Conservation (phyloP, 306 rosid species). For the Sicyos edulis region DNA sequence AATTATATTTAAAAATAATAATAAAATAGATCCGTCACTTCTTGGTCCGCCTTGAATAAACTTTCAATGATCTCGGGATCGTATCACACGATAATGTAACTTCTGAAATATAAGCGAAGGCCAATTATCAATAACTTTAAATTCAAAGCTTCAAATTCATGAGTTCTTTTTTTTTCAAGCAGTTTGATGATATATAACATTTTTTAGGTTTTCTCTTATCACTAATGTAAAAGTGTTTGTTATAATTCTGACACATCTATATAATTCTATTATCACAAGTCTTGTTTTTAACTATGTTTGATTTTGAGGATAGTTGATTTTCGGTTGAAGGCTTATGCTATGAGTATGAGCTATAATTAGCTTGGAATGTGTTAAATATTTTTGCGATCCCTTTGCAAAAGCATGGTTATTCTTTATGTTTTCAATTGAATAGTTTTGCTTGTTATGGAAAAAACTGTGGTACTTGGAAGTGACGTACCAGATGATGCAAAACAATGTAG, state of each 20-base stretch:
- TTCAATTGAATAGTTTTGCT: neutral
- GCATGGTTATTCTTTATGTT: neutral
- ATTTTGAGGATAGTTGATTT: neutral
- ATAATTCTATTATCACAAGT: neutral
- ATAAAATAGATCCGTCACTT: too few relatives aligned
- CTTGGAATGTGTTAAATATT: neutral
- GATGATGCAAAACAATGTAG: neutral
- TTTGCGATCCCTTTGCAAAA: neutral
- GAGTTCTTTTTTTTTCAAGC: neutral
- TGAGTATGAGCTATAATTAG: neutral
- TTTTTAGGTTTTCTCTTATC: neutral
- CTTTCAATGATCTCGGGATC: too few relatives aligned
- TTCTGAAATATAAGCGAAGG: slow-evolving; percentile 1
- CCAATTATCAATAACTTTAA: neutral
- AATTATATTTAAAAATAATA: too few relatives aligned
- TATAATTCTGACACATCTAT: neutral
- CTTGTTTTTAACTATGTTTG: slow-evolving; percentile 3
- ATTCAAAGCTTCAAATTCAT: neutral
- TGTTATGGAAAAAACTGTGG: neutral
- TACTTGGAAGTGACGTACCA: neutral
- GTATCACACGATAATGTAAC: neutral
- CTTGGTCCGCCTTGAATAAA: too few relatives aligned
- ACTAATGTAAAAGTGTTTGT: neutral
- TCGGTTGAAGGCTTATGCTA: neutral
- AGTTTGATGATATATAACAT: slow-evolving; percentile 3